Evolutionary conservation across 2,329 filamentous ascomycete genomes (phyloP).

Genomic region (Phyllosticta ampelicida): DNA sequence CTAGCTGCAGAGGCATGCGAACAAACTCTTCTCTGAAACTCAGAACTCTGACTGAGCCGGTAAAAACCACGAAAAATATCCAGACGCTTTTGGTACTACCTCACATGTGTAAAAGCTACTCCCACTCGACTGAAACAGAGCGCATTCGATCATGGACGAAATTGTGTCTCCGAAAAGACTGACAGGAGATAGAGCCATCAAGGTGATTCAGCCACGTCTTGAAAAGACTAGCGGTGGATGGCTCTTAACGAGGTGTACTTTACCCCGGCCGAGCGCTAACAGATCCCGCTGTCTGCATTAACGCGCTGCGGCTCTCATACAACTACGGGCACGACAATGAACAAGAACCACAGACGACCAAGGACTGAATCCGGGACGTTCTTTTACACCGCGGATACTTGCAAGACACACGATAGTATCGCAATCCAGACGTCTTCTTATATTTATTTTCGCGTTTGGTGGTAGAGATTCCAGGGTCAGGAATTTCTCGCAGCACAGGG

Average conservation of each 20-base stretch:
- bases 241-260: constrained; percentile 21
- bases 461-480: constrained; percentile 13
- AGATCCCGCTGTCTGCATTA: constrained; percentile 22
- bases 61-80: too few species aligned
- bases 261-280: constrained; percentile 17
- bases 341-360: constrained; percentile 15
- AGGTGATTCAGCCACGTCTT: not conserved
- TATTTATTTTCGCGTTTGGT: constrained; percentile 21
- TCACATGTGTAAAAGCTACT: constrained; percentile 21
- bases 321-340: constrained; percentile 19
- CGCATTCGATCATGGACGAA: constrained; percentile 4
- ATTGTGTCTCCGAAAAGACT: not conserved
- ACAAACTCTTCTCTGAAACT: constrained; percentile 15
- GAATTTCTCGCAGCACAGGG: constrained; percentile 16
- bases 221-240: not conserved
- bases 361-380: constrained; percentile 17
- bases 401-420: constrained; percentile 25
- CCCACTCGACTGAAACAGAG: constrained; percentile 7
- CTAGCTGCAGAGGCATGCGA: constrained; percentile 16
- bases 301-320: constrained; percentile 25
- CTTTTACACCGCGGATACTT: constrained; percentile 19
- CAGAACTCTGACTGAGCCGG: too few species aligned
- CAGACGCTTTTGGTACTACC: constrained; percentile 28
- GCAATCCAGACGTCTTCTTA: constrained; percentile 23
- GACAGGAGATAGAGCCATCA: constrained; percentile 1